phyloP scores from a whole-genome alignment of 495 filamentous ascomycete species.

The Penicillium silybi region DNA sequence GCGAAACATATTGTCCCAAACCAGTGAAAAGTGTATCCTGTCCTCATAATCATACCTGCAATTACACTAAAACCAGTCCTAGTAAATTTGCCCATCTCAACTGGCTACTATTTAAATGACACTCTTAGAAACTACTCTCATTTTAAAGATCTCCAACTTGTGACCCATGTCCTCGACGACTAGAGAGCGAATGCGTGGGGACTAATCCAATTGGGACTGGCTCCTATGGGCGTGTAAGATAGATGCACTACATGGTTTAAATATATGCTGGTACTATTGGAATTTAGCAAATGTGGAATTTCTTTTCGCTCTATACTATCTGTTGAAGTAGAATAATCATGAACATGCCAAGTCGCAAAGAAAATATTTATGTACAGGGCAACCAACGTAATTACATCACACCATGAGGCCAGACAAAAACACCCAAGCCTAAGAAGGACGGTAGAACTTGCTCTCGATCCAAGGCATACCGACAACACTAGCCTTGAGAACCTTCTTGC shows the following conservation, averaged over 20 bases:
- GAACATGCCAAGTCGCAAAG: slow-evolving; percentile 7
- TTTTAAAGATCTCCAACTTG: too few relatives aligned
- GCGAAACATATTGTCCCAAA: too few relatives aligned
- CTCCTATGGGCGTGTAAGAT: too few relatives aligned
- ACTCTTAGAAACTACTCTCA: too few relatives aligned
- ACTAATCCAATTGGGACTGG: too few relatives aligned
- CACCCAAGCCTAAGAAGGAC: slow-evolving; percentile 20
- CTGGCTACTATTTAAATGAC: too few relatives aligned
- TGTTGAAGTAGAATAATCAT: slow-evolving; percentile 14
- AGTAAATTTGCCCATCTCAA: too few relatives aligned
- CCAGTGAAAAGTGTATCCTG: too few relatives aligned
- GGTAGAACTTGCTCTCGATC: slow-evolving; percentile 73
- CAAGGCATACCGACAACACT: slow-evolving; percentile 92
- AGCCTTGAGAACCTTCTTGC: slow-evolving; percentile 77
- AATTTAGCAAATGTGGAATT: background rate
- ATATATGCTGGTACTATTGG: background rate
- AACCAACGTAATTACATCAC: slow-evolving; percentile 3
- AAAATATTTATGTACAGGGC: slow-evolving; percentile 17
- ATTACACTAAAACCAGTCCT: too few relatives aligned
- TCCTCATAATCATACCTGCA: too few relatives aligned
- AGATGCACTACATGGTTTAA: background rate
- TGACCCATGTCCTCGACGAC: too few relatives aligned
- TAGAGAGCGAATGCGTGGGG: too few relatives aligned
- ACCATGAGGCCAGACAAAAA: background rate
- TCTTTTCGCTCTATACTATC: slow-evolving; percentile 2